Evolutionary conservation across 208 protist genomes (phyloP), one percentile per base, ranked within the genome.

Genomic region (Leishmania aethiopica): DNA sequence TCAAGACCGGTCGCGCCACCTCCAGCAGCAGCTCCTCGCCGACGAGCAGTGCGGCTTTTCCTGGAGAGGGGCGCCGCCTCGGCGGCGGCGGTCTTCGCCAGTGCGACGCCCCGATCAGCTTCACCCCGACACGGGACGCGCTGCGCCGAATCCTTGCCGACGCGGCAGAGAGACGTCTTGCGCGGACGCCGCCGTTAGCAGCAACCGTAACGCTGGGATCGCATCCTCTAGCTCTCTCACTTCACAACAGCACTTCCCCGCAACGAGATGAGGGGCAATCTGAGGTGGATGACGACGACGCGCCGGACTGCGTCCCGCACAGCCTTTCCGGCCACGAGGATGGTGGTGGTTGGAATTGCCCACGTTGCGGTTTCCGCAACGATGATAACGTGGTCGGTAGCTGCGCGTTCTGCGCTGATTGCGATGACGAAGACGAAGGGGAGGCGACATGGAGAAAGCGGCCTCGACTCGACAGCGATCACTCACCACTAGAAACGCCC

Each of bases 291-390:
- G 84, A 83, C n/a, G 80, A 51, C 3, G 70, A 62, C 55, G 60
- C 74, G 45, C 85, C 85, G 8, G 84, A 70, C 19, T 70, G 75
- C 49, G 59, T 84, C 1, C 85, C 85, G 11, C 77, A 84, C 47
- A 47, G 42, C 57, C 13, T 81, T 55, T 83, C 57, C 3, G 17
- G 28, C 0, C n/a, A 79, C 35, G 25, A 66, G 74, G 47, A 72
- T n/a, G 22, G 80, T 22, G 75, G 62, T 11, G 49, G 77, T 8
- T 90, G 86, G 84, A 59, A 13, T 62, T 90, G 86, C 51, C n/a
- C 72, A 22, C 86, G 86, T 8, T 90, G 86, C 70, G 81, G 79
- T 3, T 90, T 87, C 53, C 82, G 70, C 57, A 90, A 90, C 72
- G 62, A 69, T 22, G 47, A 55, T 4, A 55, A 25, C 28, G 57